Base-by-base conservation (phyloP, 1,284 basidiomycete genomes). In the Dichomitus squalens region DNA sequence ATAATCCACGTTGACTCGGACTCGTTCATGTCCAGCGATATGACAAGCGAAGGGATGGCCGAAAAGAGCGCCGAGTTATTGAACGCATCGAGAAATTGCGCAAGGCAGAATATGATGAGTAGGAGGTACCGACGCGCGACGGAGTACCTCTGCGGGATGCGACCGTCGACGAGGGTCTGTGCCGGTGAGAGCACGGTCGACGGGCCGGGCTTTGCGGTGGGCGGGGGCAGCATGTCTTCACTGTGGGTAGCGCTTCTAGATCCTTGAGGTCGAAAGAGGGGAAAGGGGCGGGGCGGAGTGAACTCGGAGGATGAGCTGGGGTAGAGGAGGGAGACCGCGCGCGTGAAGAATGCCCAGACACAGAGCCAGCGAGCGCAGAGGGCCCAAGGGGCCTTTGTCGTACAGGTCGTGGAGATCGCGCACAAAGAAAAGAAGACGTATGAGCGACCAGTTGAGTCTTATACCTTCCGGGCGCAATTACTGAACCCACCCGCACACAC, bases 1-100 rank as follows among this genome's bases (percentile, higher is more conserved):
- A 72, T 70, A 55, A 72, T 66, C 71, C 71, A 72, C 9, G 71
- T 70, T 35, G 71, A 66, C 55, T 72, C 64, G 48, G 66, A 63
- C 57, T 66, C 61, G 25, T 64, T 65, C 57, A 72, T 71, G 38
- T 65, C 60, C 27, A 73, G 62, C 8, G 63, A 62, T 21, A 40
- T 55, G n/a, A 68, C 65, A 21, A 72, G 66, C 21, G 64, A 62
- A 7, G 79, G 78, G 35, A 81, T 73, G 53, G 77, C 76, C 2
- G 79, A 73, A 61, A 78, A 77, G 49, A 82, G 68, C 2, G 76
- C 73, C 4, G 79, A 76, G 64, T 78, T 82, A 68, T 77, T 79
- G 73, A 81, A 77, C 12, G 79, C 66, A 35, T 77, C 79, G 59
- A 83, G 67, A 65, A 78, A 80, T 58, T 80, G 76, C 4, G 79